A percentile compares a stretch with the other conserved stretches of the same genome.
These are phyloP conservation scores for Plantago elongata DNA, from an alignment of 257 asterid species.

Conservation along the genomic window DNA sequence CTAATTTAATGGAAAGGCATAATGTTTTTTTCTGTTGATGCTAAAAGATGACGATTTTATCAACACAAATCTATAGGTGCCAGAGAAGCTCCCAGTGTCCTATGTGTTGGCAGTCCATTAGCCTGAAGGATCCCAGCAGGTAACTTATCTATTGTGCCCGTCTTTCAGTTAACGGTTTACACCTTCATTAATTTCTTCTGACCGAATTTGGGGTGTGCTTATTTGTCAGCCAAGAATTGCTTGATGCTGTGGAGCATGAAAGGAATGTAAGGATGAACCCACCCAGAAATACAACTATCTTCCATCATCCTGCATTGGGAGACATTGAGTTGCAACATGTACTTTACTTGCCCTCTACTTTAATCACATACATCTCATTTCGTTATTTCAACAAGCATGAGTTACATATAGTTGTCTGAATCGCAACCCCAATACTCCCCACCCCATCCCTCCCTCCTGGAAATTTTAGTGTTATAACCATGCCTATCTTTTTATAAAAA, in stretches of 20 bases:
- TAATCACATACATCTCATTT: not conserved
- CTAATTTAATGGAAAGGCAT: no score
- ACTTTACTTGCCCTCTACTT: constrained; percentile 22
- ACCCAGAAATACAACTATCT: constrained; percentile 73
- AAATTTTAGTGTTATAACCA: no score
- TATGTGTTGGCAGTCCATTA: constrained; percentile 85
- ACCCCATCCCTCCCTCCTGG: no score
- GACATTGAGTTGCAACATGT: constrained; percentile 96
- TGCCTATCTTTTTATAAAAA: no score
- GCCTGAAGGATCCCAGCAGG: constrained; percentile 88
- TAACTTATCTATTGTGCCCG: constrained; percentile 17
- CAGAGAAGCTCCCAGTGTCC: constrained; percentile 96
- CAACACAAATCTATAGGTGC: constrained; percentile 46
- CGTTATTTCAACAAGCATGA: not conserved
- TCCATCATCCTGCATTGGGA: constrained; percentile 94
- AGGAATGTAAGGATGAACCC: constrained; percentile 78
- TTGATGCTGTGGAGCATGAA: constrained; percentile 90
- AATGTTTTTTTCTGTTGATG: no score
- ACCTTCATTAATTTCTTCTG: constrained; percentile 1
- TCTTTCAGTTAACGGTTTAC: not conserved
- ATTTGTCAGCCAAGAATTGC: constrained; percentile 84
- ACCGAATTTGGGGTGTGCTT: constrained; percentile 6
- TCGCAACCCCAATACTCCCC: no score
- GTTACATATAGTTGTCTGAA: no score
- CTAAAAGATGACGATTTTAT: not conserved